Conservation (phyloP, 352 stramenopile genomes). For the Phytopythium litorale region DNA sequence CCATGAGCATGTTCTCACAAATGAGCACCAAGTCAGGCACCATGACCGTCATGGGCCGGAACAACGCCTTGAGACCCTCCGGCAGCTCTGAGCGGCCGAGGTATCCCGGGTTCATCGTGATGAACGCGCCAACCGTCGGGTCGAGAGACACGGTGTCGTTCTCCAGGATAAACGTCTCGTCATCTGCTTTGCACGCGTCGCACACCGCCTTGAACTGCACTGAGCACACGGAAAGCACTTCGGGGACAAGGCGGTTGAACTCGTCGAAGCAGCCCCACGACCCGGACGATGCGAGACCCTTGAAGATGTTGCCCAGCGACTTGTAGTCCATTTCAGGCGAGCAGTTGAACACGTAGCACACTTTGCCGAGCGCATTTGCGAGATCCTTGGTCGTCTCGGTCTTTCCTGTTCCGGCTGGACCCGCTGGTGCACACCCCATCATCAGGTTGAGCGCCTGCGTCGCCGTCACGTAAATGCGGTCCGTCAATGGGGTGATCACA, state of each 20-base stretch:
- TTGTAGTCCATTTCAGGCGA: slow-evolving; percentile 97
- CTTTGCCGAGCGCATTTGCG: slow-evolving; percentile 92
- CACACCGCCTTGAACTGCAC: slow-evolving; percentile 96
- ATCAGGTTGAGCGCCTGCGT: slow-evolving; percentile 94
- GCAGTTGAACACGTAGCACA: slow-evolving; percentile 96
- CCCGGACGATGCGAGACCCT: slow-evolving; percentile 91
- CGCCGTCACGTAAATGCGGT: slow-evolving; percentile 96
- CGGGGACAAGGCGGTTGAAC: slow-evolving; percentile 94
- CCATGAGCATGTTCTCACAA: slow-evolving; percentile 98
- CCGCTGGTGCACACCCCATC: slow-evolving; percentile 75
- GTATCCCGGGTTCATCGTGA: slow-evolving; percentile 98
- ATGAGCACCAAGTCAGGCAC: slow-evolving; percentile 95
- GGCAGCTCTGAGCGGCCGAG: slow-evolving; percentile 92
- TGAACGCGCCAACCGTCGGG: slow-evolving; percentile 92
- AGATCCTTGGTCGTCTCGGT: slow-evolving; percentile 96
- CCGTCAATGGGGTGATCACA: slow-evolving; percentile 94
- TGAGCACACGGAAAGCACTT: slow-evolving; percentile 93
- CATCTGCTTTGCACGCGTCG: slow-evolving; percentile 93
- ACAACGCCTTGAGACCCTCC: slow-evolving; percentile 94
- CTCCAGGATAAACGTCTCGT: slow-evolving; percentile 93
- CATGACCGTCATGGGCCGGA: slow-evolving; percentile 96
- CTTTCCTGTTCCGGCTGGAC: slow-evolving; percentile 90
- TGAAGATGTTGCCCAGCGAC: slow-evolving; percentile 97
- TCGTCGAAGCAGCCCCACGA: slow-evolving; percentile 97
- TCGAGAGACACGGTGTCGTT: slow-evolving; percentile 92